phyloP scores from a whole-genome alignment of 2,329 filamentous ascomycete species.

The Aspergillus jensenii region DNA sequence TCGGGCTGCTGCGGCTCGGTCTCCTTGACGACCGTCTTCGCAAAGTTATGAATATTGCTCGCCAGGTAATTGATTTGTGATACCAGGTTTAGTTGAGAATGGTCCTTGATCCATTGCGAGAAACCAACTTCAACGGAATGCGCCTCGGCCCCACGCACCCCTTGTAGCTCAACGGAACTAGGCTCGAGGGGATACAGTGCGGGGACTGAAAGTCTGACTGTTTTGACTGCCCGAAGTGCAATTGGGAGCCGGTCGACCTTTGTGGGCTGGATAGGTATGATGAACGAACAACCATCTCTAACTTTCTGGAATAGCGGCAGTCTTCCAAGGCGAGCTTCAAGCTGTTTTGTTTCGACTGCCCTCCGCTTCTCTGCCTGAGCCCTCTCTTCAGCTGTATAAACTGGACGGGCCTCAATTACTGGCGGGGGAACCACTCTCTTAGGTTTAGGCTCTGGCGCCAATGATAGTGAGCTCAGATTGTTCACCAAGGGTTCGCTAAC shows the following conservation, averaged over 20 bases:
- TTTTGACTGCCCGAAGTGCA: conserved; percentile 61
- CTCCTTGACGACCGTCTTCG: conserved; percentile 51
- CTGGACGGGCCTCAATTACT: conserved; percentile 41
- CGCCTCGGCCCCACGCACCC: conserved; percentile 60
- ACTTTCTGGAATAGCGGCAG: conserved; percentile 67
- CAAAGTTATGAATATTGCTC: conserved; percentile 68
- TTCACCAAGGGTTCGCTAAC: conserved; percentile 9
- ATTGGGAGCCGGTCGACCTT: conserved; percentile 61
- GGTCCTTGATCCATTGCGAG: conserved; percentile 55
- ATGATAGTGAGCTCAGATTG: conserved; percentile 8
- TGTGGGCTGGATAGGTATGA: conserved; percentile 67
- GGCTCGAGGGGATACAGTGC: conserved; percentile 69
- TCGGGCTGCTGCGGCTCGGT: conserved; percentile 10
- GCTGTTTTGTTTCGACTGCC: conserved; percentile 66
- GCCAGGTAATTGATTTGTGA: conserved; percentile 73
- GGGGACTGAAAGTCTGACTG: conserved; percentile 68
- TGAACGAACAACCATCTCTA: conserved; percentile 68
- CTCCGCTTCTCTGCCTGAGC: conserved; percentile 62
- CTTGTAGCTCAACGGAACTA: conserved; percentile 65
- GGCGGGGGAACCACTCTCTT: background rate
- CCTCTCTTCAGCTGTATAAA: conserved; percentile 61
- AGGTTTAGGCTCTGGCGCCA: background rate
- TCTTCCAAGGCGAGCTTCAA: conserved; percentile 73
- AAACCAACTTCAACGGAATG: conserved; percentile 67
- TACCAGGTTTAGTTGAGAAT: conserved; percentile 64